phyloP scores from a whole-genome alignment of 768 basidiomycete genomes.

The Neoboletus subvelutipes region DNA sequence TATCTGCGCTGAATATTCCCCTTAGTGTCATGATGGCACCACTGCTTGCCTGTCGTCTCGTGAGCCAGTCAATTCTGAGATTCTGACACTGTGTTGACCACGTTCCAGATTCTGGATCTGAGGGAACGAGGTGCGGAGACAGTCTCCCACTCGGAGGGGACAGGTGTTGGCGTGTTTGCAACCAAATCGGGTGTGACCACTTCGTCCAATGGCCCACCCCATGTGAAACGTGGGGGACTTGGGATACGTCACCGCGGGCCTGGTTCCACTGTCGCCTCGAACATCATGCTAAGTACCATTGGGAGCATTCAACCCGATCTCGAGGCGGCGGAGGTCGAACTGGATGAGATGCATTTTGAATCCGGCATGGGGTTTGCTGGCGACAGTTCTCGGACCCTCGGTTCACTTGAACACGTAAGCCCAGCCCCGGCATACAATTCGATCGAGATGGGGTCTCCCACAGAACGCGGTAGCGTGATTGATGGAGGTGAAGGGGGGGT shows the following conservation, averaged over 20 bases:
- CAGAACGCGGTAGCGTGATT: constrained; percentile 16
- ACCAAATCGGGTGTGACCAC: constrained; percentile 51
- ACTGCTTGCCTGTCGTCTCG: constrained; percentile 75
- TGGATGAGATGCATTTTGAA: constrained; percentile 53
- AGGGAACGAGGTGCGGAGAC: constrained; percentile 81
- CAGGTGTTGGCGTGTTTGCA: constrained; percentile 63
- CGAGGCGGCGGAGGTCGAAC: constrained; percentile 53
- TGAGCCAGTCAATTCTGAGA: constrained; percentile 30
- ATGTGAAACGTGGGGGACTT: constrained; percentile 34
- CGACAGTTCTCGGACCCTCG: constrained; percentile 37
- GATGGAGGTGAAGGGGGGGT: constrained; percentile 24
- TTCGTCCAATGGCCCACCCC: constrained; percentile 25
- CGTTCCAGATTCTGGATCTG: constrained; percentile 70
- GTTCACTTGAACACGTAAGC: constrained; percentile 34
- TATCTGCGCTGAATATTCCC: constrained; percentile 82
- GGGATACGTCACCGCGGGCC: constrained; percentile 51
- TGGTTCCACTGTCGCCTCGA: constrained; percentile 56
- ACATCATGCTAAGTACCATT: constrained; percentile 61
- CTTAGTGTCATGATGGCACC: constrained; percentile 83
- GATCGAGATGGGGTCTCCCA: constrained; percentile 40
- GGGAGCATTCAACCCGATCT: constrained; percentile 57
- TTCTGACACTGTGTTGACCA: constrained; percentile 5
- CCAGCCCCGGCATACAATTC: constrained; percentile 52
- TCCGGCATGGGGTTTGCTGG: constrained; percentile 54
- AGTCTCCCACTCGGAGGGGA: constrained; percentile 71